Evolutionary conservation across 2,329 filamentous ascomycete species (phyloP).

Genomic region (Pseudofabraea citricarpa): DNA sequence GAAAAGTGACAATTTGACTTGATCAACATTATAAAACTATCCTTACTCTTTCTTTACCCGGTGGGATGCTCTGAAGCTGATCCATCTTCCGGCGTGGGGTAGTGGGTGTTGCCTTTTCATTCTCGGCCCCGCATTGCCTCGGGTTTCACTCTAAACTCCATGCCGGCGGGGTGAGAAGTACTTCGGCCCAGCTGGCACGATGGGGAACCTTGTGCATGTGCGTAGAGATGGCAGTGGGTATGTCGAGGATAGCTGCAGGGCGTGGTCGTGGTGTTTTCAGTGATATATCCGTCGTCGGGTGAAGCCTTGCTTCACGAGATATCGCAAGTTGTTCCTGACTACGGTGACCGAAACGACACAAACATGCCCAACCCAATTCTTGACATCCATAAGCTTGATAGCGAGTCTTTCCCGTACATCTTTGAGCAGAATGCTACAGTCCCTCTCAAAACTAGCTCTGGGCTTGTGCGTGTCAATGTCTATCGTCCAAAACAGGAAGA

Average conservation of each 20-base stretch:
- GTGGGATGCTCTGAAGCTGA: not conserved
- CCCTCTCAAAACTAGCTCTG: slow-evolving; percentile 31
- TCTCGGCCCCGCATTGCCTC: slow-evolving; percentile 1
- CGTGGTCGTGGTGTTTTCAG: not conserved
- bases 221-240: no score
- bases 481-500: slow-evolving; percentile 1
- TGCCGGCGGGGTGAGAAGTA: not conserved
- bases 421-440: slow-evolving; percentile 42
- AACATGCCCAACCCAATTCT: slow-evolving; percentile 2
- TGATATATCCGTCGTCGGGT: not conserved
- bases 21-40: no score
- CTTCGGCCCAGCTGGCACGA: not conserved
- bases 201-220: no score
- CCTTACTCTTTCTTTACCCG: not conserved
- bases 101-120: not conserved
- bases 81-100: not conserved
- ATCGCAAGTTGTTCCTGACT: no score
- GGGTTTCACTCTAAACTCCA: not conserved
- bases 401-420: slow-evolving; percentile 17
- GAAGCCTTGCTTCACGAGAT: not conserved
- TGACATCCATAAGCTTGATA: slow-evolving; percentile 1
- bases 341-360: no score
- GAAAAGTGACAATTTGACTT: no score
- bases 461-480: slow-evolving; percentile 39
- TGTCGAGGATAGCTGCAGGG: no score